Evolutionary conservation across 257 asterid genomes (phyloP), one percentile per base, ranked within the genome.

Genomic region (Solanum sejunctum): DNA sequence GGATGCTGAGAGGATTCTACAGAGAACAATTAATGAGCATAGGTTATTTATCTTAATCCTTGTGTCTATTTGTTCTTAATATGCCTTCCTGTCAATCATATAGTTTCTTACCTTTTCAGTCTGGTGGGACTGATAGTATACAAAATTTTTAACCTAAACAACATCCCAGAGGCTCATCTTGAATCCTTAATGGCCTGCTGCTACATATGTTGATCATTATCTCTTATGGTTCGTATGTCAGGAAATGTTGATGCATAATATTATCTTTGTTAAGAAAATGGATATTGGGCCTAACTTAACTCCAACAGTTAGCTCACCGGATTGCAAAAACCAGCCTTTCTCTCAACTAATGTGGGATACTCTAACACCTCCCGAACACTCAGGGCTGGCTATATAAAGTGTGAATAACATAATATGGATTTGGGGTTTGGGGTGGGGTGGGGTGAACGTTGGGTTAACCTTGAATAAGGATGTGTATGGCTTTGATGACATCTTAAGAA

Each of bases 1-100:
- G 91, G 98, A 97, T 86, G 99, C 96, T 82, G 96, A 95, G 86
- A 93, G 86, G 84, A 89, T 84, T 89, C 83, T 97, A 88, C 98
- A 97, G 88, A 91, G 91, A 89, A 83, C 87, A 86, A 90, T 97
- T 81, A 88, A 90, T 66, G 97, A 95, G 84, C 93, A 91, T 91
- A 95, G 98, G 99, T 95, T 88, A 15, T 83, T 85, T 55, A 51
- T 77, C 82, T 78, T 45, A 80, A 81, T 87, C 64, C 20, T 75
- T 52, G 39, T 78, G 41, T 52, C 39, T 7, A 72, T 72, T 72
- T 72, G 58, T 72, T 72, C 56, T 71, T 72, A 72, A 15, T 72
- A 47, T 72, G 81, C 57, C n/a, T 12, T 21, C 58, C 45, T 72
- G 81, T 47, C 58, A 45, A 45, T 72, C 81, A 72, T 45, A 45